Evolutionary conservation across 2,329 filamentous ascomycete genomes (phyloP).

Genomic region (Sarocladium strictum): DNA sequence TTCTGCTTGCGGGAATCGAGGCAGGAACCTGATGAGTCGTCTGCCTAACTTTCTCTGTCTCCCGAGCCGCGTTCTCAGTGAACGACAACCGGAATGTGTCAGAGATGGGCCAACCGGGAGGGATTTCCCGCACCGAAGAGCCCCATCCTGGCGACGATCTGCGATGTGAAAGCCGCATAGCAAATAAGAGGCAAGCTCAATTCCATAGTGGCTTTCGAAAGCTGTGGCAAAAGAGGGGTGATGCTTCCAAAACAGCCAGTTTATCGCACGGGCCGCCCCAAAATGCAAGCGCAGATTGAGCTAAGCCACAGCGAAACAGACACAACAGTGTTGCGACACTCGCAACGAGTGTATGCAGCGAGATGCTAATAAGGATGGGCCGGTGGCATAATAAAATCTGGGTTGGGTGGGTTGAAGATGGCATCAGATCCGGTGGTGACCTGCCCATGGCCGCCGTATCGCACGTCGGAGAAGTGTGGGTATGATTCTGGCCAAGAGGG

Average conservation of each 20-base stretch:
- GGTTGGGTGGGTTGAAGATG: not conserved
- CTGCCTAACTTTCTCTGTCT: not conserved
- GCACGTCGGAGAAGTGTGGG: not conserved
- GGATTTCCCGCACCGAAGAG: not conserved
- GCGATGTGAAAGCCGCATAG: not conserved
- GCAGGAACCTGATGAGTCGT: no score
- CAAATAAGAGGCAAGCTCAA: not conserved
- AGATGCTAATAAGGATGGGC: no score
- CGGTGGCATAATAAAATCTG: not conserved
- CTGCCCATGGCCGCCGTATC: not conserved
- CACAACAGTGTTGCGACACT: not conserved
- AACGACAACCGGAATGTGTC: not conserved
- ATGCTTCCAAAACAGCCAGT: not conserved
- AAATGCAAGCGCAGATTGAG: not conserved
- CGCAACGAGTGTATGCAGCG: not conserved
- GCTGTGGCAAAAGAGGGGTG: not conserved
- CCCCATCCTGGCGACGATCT: slow-evolving; percentile 6
- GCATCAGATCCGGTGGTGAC: slow-evolving; percentile 3
- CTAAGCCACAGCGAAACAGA: not conserved
- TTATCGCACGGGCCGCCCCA: not conserved
- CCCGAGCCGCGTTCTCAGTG: not conserved
- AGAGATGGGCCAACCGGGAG: not conserved
- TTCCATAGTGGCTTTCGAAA: no score
- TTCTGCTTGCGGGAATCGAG: no score
- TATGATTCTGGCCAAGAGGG: not conserved